A percentile compares a stretch with the other conserved stretches of the same genome.
Evolutionary conservation across 2,329 filamentous ascomycete species (phyloP).

Genomic region (Phialocephala sp.): DNA sequence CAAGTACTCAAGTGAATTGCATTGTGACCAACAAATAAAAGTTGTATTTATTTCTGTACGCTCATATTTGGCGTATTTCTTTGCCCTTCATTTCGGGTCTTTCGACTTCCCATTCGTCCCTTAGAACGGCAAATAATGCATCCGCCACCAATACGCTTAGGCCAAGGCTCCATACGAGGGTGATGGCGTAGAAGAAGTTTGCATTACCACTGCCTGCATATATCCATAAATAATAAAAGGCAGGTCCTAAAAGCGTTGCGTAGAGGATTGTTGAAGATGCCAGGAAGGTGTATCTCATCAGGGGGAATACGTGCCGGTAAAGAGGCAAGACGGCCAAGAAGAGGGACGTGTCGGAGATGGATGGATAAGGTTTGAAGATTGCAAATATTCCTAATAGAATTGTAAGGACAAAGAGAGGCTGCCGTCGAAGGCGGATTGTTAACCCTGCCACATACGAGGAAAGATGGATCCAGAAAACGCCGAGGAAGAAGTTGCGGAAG

Average conservation of each 20-base stretch:
- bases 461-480: conserved; percentile 96
- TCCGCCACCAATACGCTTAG: conserved; percentile 88
- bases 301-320: conserved; percentile 88
- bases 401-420: conserved; percentile 85
- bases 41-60: background rate
- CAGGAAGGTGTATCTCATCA: conserved; percentile 94
- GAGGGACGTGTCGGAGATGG: conserved; percentile 85
- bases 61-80: conserved; percentile 61
- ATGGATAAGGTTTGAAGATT: conserved; percentile 97
- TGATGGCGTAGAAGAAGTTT: conserved; percentile 99
- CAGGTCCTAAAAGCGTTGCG: conserved; percentile 85
- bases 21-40: background rate
- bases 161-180: conserved; percentile 94
- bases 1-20: background rate
- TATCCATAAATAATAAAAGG: conserved; percentile 97
- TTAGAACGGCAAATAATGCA: conserved; percentile 82
- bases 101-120: conserved; percentile 94
- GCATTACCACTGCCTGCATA: conserved; percentile 97
- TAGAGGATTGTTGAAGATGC: conserved; percentile 84
- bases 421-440: conserved; percentile 79
- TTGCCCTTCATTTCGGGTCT: conserved; percentile 89
- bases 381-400: conserved; percentile 89
- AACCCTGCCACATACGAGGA: conserved; percentile 87
- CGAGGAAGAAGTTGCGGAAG: conserved; percentile 95
- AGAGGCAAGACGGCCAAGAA: conserved; percentile 84